phyloP scores from a whole-genome alignment of 2,329 filamentous ascomycete species.

The Hypomyces rosellus region DNA sequence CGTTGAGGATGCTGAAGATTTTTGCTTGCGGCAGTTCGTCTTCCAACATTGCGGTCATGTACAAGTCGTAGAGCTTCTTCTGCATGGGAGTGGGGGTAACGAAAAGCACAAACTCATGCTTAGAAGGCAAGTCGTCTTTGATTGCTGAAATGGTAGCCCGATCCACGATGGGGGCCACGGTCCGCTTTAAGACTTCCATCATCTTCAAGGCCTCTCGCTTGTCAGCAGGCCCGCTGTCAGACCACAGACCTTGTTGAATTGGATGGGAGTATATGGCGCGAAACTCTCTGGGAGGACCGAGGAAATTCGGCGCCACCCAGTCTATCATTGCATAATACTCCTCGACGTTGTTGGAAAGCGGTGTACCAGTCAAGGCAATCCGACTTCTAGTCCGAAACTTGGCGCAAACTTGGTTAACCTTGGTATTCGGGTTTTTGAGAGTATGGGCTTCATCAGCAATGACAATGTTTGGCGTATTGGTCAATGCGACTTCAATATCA shows the following conservation, averaged over 20 bases:
- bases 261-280: constrained; percentile 61
- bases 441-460: constrained; percentile 80
- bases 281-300: constrained; percentile 66
- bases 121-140: constrained; percentile 60
- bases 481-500: constrained; percentile 39
- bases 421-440: constrained; percentile 60
- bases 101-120: constrained; percentile 75
- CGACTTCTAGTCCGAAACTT: constrained; percentile 61
- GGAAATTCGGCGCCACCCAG: constrained; percentile 75
- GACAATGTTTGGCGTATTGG: constrained; percentile 61
- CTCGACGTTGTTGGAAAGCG: constrained; percentile 73
- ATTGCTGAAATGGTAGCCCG: constrained; percentile 64
- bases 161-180: constrained; percentile 72
- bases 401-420: constrained; percentile 47
- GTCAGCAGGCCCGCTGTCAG: constrained; percentile 52
- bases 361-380: constrained; percentile 82
- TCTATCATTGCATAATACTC: constrained; percentile 87
- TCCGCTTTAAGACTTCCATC: constrained; percentile 63
- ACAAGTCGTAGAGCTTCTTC: constrained; percentile 50
- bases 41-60: constrained; percentile 25
- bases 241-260: constrained; percentile 65
- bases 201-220: constrained; percentile 57
- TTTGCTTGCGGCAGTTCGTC: constrained; percentile 6
- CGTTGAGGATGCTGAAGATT: constrained; percentile 31
- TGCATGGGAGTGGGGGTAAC: constrained; percentile 65